Evolutionary conservation across 2,329 filamentous ascomycete genomes (phyloP).

Genomic region (Nemania bipapillata): DNA sequence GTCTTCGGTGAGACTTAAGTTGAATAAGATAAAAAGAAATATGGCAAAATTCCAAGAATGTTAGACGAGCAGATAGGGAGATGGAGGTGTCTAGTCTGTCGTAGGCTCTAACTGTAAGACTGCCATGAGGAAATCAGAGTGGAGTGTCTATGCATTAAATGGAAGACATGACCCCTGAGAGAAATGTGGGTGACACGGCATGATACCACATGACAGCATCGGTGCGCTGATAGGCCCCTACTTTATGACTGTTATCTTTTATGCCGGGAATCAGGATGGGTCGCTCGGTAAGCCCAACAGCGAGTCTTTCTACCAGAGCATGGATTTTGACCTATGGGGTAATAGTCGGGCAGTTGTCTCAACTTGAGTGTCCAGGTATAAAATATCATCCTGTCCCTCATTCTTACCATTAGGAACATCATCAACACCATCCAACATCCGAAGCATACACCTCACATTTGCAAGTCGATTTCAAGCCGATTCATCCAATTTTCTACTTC

Average conservation of each 20-base stretch:
- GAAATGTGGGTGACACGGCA: not conserved
- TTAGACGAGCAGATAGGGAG: not conserved
- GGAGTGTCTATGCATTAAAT: not conserved
- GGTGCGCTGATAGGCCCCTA: not conserved
- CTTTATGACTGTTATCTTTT: not conserved
- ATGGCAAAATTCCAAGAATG: not conserved
- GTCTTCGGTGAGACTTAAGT: not conserved
- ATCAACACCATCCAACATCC: not conserved
- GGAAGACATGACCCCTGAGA: not conserved
- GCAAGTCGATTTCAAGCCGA: not conserved
- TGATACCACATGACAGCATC: not conserved
- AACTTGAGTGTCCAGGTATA: not conserved
- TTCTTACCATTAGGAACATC: not conserved
- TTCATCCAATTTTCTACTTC: not conserved
- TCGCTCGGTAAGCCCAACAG: not conserved
- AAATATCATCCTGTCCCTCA: not conserved
- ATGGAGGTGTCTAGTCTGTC: not conserved
- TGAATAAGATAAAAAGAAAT: not conserved
- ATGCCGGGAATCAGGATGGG: not conserved
- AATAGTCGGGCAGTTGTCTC: not conserved
- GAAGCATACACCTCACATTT: not conserved
- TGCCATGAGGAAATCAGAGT: not conserved
- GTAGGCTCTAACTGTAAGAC: not conserved
- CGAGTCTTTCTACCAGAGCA: not conserved
- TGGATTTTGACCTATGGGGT: not conserved